Conservation (phyloP, 441 rosid genomes). For the Kokia cookei region DNA sequence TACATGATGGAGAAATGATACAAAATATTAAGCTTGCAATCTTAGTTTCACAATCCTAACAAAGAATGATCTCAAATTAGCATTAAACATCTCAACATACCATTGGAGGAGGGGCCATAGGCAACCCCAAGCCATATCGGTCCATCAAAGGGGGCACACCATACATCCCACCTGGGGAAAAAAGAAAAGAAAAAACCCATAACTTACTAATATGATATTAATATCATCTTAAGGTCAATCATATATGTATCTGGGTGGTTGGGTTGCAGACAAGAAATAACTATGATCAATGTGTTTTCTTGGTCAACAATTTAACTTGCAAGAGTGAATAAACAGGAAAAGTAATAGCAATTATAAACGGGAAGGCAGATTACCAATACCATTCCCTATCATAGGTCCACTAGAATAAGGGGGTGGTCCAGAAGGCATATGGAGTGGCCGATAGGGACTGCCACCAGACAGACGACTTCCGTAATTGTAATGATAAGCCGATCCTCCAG, state of each 20-base stretch:
- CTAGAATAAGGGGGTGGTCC: constrained; percentile 86
- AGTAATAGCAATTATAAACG: not conserved
- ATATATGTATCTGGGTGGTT: not conserved
- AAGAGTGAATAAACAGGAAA: not conserved
- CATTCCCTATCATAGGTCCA: constrained; percentile 88
- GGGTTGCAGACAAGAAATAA: not conserved
- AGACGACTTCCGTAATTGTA: constrained; percentile 70
- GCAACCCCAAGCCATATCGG: constrained; percentile 77
- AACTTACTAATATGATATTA: not conserved
- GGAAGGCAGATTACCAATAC: constrained; percentile 26
- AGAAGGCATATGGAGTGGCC: constrained; percentile 69
- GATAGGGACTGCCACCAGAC: constrained; percentile 77
- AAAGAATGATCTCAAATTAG: not conserved
- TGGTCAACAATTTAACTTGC: not conserved
- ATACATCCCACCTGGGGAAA: constrained; percentile 62
- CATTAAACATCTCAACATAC: constrained; percentile 34
- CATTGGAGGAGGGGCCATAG: constrained; percentile 79
- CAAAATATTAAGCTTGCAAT: not conserved
- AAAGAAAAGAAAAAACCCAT: not conserved
- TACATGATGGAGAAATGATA: not conserved
- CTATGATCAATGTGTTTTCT: not conserved
- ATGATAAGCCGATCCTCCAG: constrained; percentile 91
- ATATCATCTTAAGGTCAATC: not conserved
- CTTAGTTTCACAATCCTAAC: not conserved
- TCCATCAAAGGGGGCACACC: constrained; percentile 88